Evolutionary conservation across 2,329 filamentous ascomycete genomes (phyloP), one percentile per base, ranked within the genome.

Genomic region (Alternaria sp.): DNA sequence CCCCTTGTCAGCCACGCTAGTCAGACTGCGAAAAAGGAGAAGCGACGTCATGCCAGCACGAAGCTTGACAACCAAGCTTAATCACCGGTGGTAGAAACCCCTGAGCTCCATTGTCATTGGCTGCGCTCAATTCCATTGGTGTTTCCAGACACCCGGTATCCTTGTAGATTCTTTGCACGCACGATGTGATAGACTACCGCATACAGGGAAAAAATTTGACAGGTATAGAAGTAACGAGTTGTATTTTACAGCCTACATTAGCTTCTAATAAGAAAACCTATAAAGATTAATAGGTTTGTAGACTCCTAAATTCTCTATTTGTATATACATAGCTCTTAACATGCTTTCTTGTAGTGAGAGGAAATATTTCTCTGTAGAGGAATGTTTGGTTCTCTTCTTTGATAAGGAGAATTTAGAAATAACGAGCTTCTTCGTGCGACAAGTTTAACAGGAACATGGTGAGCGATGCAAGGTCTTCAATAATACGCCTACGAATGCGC

Each of bases 401-500:
- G 25, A 27, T 27, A 27, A 27, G 25, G 25, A 36, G 32, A 36
- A 36, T 7, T 7, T 14, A 36, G 32, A 16, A 16, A 36, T 3
- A 36, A 36, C 32, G 12, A 36, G 32, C 32, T 14, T 7, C 12
- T 36, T 36, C 5, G 30, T 14, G 20, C 32, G 18, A 3, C n/a
- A 34, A 28, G 3, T 34, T 25, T 12, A 18, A 36, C 30, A 36
- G n/a, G 18, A 25, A 28, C 18, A 36, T 36, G 46, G 46, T 25
- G 46, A 50, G 34, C 4, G 46, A 50, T 36, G 46, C 46, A 50
- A 36, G 30, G 25, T 50, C 14, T 36, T 38, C 46, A 50, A 25
- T 50, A 14, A 50, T 36, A 36, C 46, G 46, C 46, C 46, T 50
- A 25, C 14, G 14, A 18, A 36, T 50, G 46, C 46, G 30, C 46